Evolutionary conservation across 257 asterid species (phyloP).

Genomic region (Hygrophila difformis): DNA sequence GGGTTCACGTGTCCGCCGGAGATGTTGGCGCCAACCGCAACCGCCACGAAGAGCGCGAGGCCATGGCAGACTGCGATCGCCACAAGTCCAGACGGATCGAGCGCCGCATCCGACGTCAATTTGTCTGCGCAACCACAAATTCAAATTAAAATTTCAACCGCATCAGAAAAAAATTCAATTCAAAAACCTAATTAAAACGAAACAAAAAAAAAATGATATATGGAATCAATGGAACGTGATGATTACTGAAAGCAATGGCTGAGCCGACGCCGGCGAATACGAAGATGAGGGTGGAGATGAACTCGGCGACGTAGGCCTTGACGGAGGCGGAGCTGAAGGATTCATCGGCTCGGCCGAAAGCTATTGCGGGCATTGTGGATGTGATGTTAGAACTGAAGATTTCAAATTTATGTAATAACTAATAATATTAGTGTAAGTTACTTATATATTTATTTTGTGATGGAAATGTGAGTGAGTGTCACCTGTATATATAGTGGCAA

Average conservation of each 20-base stretch:
- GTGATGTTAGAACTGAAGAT: too few species aligned
- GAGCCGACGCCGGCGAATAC: conserved; percentile 69
- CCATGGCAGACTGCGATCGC: conserved; percentile 33
- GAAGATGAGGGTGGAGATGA: conserved; percentile 61
- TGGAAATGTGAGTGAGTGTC: too few species aligned
- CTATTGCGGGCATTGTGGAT: conserved; percentile 33
- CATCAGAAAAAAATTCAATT: background rate
- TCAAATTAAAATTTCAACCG: background rate
- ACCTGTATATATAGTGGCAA: too few species aligned
- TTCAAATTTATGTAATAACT: too few species aligned
- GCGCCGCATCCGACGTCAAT: conserved; percentile 26
- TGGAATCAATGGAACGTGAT: too few species aligned
- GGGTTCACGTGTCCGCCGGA: conserved; percentile 39
- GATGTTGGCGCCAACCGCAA: conserved; percentile 28
- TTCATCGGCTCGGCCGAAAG: conserved; percentile 46
- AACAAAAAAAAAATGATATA: background rate
- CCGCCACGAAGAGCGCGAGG: conserved; percentile 31
- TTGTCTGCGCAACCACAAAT: conserved; percentile 10
- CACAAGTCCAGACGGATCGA: conserved; percentile 23
- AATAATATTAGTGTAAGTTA: too few species aligned
- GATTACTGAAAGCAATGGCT: conserved; percentile 57
- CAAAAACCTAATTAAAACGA: background rate
- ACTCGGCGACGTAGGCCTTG: conserved; percentile 51
- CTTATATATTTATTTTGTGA: too few species aligned
- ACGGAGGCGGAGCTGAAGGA: conserved; percentile 34